Conservation (phyloP, 2,329 filamentous ascomycete genomes). For the Endoconidiophora laricicola region DNA sequence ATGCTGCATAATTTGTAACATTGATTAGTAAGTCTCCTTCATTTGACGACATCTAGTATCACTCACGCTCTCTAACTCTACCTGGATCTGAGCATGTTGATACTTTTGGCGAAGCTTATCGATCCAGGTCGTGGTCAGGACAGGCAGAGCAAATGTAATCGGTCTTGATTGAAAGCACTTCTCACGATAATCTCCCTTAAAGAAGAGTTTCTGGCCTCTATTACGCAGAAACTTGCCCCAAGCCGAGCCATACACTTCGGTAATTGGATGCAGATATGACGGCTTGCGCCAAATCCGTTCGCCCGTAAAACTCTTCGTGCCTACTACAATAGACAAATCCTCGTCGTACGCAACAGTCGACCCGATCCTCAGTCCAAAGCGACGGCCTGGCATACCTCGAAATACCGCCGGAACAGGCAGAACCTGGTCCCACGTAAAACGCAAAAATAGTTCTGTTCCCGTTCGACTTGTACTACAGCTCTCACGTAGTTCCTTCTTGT, state of each 20-base stretch:
- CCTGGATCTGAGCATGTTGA: neutral
- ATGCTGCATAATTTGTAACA: neutral
- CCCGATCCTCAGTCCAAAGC: neutral
- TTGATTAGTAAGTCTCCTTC: too few species aligned
- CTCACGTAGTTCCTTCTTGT: neutral
- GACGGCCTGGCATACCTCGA: slow-evolving; percentile 1
- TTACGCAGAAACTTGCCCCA: slow-evolving; percentile 8
- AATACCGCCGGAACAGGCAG: neutral
- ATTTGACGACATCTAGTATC: too few species aligned
- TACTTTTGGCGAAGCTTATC: neutral
- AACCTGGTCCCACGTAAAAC: slow-evolving; percentile 9
- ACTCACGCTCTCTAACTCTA: too few species aligned
- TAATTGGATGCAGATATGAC: slow-evolving; percentile 5
- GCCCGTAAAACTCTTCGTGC: neutral
- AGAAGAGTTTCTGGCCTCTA: slow-evolving; percentile 2
- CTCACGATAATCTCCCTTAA: slow-evolving; percentile 1
- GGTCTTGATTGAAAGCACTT: neutral
- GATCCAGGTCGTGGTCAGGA: neutral
- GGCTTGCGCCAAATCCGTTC: neutral
- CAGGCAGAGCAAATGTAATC: slow-evolving; percentile 7
- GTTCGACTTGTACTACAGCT: too few species aligned
- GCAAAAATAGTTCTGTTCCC: slow-evolving; percentile 5
- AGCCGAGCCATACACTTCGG: neutral
- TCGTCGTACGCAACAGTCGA: neutral
- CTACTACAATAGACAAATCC: neutral